Evolutionary conservation across 495 filamentous ascomycete species (phyloP).

Genomic region (Annulohypoxylon moriforme): DNA sequence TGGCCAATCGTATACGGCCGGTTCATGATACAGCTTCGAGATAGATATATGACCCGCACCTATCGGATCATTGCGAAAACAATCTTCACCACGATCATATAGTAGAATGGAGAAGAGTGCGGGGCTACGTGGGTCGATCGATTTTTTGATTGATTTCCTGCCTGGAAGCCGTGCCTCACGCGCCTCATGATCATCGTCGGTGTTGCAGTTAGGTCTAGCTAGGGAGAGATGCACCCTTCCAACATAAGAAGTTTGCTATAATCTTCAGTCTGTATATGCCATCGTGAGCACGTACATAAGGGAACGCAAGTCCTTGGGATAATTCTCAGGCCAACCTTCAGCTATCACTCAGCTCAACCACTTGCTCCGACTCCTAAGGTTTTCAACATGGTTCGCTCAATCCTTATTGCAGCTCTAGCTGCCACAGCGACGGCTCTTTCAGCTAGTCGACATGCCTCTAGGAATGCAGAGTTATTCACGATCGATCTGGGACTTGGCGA

Average conservation of each 20-base stretch:
- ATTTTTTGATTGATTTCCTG: conserved; percentile 17
- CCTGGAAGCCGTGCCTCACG: conserved; percentile 4
- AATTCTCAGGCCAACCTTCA: not conserved
- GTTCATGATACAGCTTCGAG: conserved; percentile 21
- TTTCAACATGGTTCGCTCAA: conserved; percentile 30
- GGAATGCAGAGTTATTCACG: conserved; percentile 24
- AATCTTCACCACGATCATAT: conserved; percentile 1
- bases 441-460: conserved; percentile 12
- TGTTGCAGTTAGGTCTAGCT: conserved; percentile 10
- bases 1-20: conserved; percentile 14
- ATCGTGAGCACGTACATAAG: not conserved
- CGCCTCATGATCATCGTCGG: conserved; percentile 9
- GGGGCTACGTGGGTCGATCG: conserved; percentile 16
- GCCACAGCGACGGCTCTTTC: conserved; percentile 25
- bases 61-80: conserved; percentile 25
- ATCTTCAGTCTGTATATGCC: not conserved
- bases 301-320: not conserved
- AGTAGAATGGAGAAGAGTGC: conserved; percentile 28
- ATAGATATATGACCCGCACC: conserved; percentile 21
- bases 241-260: conserved; percentile 25
- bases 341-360: not conserved
- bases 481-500: conserved; percentile 34
- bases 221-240: conserved; percentile 21
- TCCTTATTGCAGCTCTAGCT: conserved; percentile 34
- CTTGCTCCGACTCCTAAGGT: not conserved